Evolutionary conservation across 306 rosid genomes (phyloP), one percentile per base, ranked within the genome.

Genomic region (Oxytropis ochrocephala): DNA sequence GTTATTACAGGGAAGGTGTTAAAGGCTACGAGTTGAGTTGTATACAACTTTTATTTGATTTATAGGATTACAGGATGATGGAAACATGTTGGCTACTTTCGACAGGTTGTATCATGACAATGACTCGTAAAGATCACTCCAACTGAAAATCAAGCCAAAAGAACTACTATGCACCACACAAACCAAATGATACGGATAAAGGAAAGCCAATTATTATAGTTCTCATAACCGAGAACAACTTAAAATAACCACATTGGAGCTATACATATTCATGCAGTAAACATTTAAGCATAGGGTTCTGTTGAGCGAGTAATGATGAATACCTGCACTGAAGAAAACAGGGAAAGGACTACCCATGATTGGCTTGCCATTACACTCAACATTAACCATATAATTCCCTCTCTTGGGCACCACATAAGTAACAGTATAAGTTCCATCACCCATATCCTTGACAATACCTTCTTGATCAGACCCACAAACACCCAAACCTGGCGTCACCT

Each of bases 321-420:
- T 89, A 95, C 97, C 99, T 89, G 94, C 92, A 89, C 97, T 95
- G 77, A 95, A 95, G 82, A 95, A 95, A 74, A 95, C 99, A 1
- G 99, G 99, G 77, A 95, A 95, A 0, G 97, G 97, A 56, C 97
- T 95, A 46, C 99, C 99, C 97, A 89, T 83, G 79, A 95, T 91
- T 35, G 97, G 86, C 73, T 78, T 95, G 72, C 96, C 97, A 78
- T 86, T 95, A 52, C 97, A 91, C 58, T 95, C 99, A 70, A 91
- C 80, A 66, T 61, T 80, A 51, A 95, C 96, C 99, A 95, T 95
- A 69, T 95, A 95, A 82, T 89, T 95, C 85, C 99, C 97, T 77
- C 97, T 82, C 74, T 91, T 95, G 0, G 96, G 97, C 74, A 91
- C 99, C 65, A 91, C 97, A 79, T 95, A 95, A 36, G 96, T 87